A percentile compares a stretch with the other conserved stretches of the same genome.
Evolutionary conservation across 2,329 filamentous ascomycete genomes (phyloP).

Genomic region (Fusarium redolens): DNA sequence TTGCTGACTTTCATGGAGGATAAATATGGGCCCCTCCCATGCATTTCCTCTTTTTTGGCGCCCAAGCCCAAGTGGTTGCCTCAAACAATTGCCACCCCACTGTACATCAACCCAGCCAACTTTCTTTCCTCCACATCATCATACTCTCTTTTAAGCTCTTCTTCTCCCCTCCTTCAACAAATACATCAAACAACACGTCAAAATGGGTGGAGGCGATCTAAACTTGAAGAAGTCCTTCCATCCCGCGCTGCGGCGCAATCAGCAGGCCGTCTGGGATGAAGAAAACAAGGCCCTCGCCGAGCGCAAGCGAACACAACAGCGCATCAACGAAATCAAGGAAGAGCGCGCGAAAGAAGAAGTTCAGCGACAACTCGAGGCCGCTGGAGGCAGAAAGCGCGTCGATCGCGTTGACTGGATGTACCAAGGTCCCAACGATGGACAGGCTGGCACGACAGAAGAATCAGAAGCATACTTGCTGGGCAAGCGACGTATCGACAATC

Average conservation of each 20-base stretch:
- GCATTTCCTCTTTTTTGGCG: background rate
- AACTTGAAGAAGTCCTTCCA: constrained; percentile 98
- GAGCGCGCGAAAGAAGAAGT: constrained; percentile 94
- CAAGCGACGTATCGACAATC: constrained; percentile 88
- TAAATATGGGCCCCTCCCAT: background rate
- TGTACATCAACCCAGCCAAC: background rate
- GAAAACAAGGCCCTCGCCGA: constrained; percentile 94
- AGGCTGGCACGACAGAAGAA: constrained; percentile 83
- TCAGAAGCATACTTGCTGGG: constrained; percentile 94
- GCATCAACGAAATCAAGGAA: constrained; percentile 92
- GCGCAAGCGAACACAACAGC: constrained; percentile 91
- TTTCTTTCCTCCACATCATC: background rate
- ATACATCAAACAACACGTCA: constrained; percentile 50
- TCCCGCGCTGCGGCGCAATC: constrained; percentile 89
- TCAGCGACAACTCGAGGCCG: constrained; percentile 87
- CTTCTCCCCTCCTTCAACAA: constrained; percentile 1
- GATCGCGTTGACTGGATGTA: constrained; percentile 99
- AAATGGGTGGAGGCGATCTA: constrained; percentile 92
- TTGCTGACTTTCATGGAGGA: no score
- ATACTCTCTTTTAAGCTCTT: background rate
- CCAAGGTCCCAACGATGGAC: constrained; percentile 82
- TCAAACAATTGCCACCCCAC: constrained; percentile 39
- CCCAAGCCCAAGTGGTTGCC: background rate
- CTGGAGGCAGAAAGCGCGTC: constrained; percentile 82
- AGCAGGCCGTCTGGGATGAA: constrained; percentile 88